These are phyloP conservation scores for Penstemon eatonii DNA, from an alignment of 257 asterid genomes.

Conservation along the genomic window DNA sequence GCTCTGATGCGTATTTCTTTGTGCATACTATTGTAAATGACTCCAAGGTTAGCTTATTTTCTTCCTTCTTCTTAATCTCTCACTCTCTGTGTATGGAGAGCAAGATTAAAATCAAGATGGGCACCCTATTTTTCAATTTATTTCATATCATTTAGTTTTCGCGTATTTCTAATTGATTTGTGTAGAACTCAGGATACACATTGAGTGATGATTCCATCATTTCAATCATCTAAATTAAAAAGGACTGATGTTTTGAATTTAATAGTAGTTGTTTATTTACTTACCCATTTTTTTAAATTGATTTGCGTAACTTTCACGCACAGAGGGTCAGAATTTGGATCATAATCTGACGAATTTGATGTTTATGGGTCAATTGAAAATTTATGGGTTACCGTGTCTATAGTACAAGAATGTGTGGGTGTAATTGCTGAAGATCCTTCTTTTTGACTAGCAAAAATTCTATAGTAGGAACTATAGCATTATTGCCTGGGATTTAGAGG, in stretches of 20 bases:
- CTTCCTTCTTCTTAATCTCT: background rate
- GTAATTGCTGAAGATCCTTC: too few species aligned
- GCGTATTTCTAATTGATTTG: background rate
- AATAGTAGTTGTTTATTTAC: too few species aligned
- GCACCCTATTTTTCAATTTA: background rate
- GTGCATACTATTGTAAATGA: conserved; percentile 1
- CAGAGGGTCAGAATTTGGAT: background rate
- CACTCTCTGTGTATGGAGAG: background rate
- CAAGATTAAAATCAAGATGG: background rate
- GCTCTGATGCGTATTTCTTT: conserved; percentile 13
- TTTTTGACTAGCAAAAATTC: too few species aligned
- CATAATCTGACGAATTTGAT: conserved; percentile 22
- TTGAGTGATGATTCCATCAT: conserved; percentile 6
- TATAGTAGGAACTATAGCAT: too few species aligned
- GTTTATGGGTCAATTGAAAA: too few species aligned
- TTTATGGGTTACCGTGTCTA: too few species aligned
- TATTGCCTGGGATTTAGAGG: too few species aligned
- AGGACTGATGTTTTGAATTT: too few species aligned
- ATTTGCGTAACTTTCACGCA: conserved; percentile 11
- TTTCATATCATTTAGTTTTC: background rate
- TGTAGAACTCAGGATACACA: conserved; percentile 22
- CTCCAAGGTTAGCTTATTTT: conserved; percentile 4
- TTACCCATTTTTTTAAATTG: background rate
- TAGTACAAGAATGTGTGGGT: too few species aligned
- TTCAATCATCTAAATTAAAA: background rate